Evolutionary conservation across 2,329 filamentous ascomycete genomes (phyloP).

Genomic region (Diplodia mutila): DNA sequence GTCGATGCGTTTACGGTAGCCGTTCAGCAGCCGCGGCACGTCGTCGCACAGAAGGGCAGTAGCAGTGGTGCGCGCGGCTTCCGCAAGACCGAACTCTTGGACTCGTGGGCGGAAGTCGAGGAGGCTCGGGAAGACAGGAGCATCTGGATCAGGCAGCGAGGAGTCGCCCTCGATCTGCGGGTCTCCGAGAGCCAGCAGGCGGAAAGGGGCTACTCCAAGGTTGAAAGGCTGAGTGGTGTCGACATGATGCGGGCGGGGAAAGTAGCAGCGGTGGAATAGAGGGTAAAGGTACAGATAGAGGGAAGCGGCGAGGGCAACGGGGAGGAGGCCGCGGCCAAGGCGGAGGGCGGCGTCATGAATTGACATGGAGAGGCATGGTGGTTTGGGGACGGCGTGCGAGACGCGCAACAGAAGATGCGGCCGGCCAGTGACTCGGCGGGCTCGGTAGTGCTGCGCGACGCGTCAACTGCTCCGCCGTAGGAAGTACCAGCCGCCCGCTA

Average conservation of each 20-base stretch:
- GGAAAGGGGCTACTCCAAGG: slow-evolving; percentile 68
- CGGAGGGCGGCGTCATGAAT: slow-evolving; percentile 51
- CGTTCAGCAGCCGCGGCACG: slow-evolving; percentile 67
- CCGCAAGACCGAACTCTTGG: background rate
- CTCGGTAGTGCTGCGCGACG: background rate
- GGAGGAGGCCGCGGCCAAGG: slow-evolving; percentile 58
- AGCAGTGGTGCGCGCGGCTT: background rate
- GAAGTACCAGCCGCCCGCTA: background rate
- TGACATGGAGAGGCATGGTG: slow-evolving; percentile 51
- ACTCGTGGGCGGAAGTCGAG: slow-evolving; percentile 39
- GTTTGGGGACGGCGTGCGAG: background rate
- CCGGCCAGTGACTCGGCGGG: background rate
- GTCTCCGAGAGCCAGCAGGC: slow-evolving; percentile 85
- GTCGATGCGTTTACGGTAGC: slow-evolving; percentile 78
- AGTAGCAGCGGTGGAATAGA: slow-evolving; percentile 76
- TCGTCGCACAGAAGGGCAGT: slow-evolving; percentile 51
- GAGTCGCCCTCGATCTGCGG: slow-evolving; percentile 93
- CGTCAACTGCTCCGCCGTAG: background rate
- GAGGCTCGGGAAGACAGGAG: slow-evolving; percentile 49
- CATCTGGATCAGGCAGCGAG: slow-evolving; percentile 65
- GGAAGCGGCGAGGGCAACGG: slow-evolving; percentile 71
- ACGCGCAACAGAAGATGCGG: background rate
- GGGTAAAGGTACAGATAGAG: slow-evolving; percentile 89
- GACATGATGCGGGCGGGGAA: slow-evolving; percentile 56
- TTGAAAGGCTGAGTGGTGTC: slow-evolving; percentile 33